phyloP scores from a whole-genome alignment of 257 asterid genomes.

The Fraxinus anomala region DNA sequence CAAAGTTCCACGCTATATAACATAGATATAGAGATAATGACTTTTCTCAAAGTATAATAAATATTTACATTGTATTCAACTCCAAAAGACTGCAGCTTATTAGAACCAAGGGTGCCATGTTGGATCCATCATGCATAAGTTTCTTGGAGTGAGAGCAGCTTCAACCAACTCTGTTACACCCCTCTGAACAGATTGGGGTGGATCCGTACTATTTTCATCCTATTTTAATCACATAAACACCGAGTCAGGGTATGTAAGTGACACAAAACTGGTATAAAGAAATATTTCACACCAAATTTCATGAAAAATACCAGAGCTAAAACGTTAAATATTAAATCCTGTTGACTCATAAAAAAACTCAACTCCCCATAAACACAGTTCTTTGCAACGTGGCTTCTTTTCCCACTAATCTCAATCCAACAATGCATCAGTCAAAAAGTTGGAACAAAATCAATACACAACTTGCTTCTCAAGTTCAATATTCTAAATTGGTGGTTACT shows the following conservation, averaged over 20 bases:
- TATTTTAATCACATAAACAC: conserved; percentile 21
- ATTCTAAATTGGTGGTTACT: background rate
- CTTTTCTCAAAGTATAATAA: too few relatives aligned
- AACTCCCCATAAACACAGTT: background rate
- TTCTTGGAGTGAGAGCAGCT: conserved; percentile 89
- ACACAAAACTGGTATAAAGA: background rate
- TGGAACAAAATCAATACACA: background rate
- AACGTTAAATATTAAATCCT: background rate
- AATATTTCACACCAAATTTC: background rate
- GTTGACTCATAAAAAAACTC: background rate
- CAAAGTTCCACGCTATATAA: too few relatives aligned
- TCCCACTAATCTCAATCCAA: background rate
- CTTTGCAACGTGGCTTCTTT: background rate
- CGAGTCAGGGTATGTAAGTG: background rate
- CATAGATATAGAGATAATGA: too few relatives aligned
- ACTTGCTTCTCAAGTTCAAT: too few relatives aligned
- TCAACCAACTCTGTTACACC: conserved; percentile 94
- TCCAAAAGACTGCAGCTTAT: conserved; percentile 7
- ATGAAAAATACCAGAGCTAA: background rate
- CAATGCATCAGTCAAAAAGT: background rate
- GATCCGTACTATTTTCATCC: conserved; percentile 91
- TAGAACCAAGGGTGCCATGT: conserved; percentile 99
- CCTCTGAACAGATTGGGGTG: conserved; percentile 96
- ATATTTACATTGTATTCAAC: background rate
- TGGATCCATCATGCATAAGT: conserved; percentile 99